Base-by-base conservation (phyloP, 306 rosid genomes). In the Lathyrus aphaca region DNA sequence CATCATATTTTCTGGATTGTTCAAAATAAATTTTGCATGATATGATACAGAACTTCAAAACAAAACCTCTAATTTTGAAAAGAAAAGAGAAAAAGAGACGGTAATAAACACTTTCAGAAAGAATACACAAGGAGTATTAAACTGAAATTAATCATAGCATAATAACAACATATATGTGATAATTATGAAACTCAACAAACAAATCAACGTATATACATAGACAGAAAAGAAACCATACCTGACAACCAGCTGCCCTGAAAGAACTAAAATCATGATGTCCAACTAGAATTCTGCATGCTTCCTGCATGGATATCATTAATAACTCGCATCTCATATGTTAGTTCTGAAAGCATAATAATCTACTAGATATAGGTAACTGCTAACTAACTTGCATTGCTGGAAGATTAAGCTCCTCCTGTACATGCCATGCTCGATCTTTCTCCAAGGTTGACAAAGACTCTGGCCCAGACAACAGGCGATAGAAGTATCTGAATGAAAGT, bases 231-330 rank as follows among this genome's bases (percentile, higher is more conserved):
- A 43, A 48, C 74, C 39, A 7, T 75, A 91, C 97, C 96, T 94
- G 99, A 82, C 99, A 89, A 79, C 95, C 97, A 51, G 96, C 78
- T 53, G 96, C 92, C 77, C 99, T 80, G 74, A 94, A 94, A 82
- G 99, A 91, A 77, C 97, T 94, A 82, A 91, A 94, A 83, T 94
- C 97, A 84, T 91, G 99, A 81, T 53, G 77, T 61, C 96, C 99
- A 64, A 84, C 92, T 58, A 91, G 95, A 78, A 91, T 84, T 60
- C 75, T 82, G 86, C 97, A 89, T 45, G 99, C 99, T 64, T 84
- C 97, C 96, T 94, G 83, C 84, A 80, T 19, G 37, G 60, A 66
- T 51, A 68, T 62, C 35, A 75, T 64, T 40, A 67, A 71, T 49
- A 48, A 44, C 25, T 27, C 7, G 56, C 32, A 14, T 45, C 68